Base-by-base conservation (phyloP, 495 filamentous ascomycete genomes). In the Mycothermus thermophilus region DNA sequence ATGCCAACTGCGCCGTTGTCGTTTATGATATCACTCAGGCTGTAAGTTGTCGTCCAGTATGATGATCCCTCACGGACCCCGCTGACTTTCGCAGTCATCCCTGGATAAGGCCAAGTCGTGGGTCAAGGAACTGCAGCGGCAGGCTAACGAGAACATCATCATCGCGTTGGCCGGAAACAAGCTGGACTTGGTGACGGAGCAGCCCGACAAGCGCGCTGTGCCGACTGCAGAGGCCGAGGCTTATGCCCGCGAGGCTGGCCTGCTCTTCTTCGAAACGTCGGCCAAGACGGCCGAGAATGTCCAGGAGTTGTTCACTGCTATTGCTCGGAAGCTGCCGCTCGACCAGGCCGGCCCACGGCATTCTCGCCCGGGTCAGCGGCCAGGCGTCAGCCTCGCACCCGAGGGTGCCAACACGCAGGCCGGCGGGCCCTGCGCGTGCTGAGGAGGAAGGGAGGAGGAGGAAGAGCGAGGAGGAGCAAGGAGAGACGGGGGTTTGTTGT, bases 21-120 rank as follows among this genome's bases (percentile, higher is more conserved):
- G 90, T 97, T 41, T 97, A 97, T 62, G 90, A 97, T 62, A 94
- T 97, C 53, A 95, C 90, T 33, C 90, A 96, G 76, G 83, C 92
- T 41, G 90, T 97, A 77, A 35, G 82, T 58, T 1, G 20, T 14
- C 30, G 31, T 25, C 14, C 14, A 32, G 22, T 34, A 12, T n/a
- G 35, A 27, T 35, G 8, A 35, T 41, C 35, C 8, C 22, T 25
- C 6, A 46, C 46, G 32, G 1, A 18, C 8, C 12, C 16, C 6
- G 44, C 46, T 32, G 1, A 18, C 8, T n/a, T 15, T 19, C 3
- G 6, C 52, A 97, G 90, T 72, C 84, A 41, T 96, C 92, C 5
- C 66, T 97, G 38, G 90, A 97, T 62, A 97, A 97, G 67, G 90
- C 90, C 38, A 97, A 97, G 57, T 77, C 85, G 20, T 97, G 90